These are phyloP conservation scores for Pseudomonodictys pantanalensis DNA, from an alignment of 495 filamentous ascomycete species.

Conservation along the genomic window DNA sequence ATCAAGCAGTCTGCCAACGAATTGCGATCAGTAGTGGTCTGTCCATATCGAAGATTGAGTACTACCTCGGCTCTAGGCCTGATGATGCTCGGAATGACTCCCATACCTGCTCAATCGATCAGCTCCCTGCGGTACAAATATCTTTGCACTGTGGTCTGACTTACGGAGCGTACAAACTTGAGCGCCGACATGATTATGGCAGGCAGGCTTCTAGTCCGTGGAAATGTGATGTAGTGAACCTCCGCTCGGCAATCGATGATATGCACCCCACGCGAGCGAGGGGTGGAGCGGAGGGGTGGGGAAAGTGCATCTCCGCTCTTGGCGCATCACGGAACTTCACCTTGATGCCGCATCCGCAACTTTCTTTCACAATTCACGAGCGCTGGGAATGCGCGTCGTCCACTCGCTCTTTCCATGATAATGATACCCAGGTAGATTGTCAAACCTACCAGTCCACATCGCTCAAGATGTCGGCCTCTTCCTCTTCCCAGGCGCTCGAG, in stretches of 20 bases:
- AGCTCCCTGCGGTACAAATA: neutral
- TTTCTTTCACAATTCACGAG: neutral
- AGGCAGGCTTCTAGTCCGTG: neutral
- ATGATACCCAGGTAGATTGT: slow-evolving; percentile 45
- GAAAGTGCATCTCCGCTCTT: neutral
- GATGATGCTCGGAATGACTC: slow-evolving; percentile 80
- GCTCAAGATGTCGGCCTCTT: slow-evolving; percentile 65
- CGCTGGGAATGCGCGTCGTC: slow-evolving; percentile 2
- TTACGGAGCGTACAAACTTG: slow-evolving; percentile 48
- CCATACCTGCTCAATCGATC: slow-evolving; percentile 56
- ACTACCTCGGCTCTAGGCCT: slow-evolving; percentile 83
- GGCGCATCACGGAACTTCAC: neutral
- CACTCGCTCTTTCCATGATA: neutral
- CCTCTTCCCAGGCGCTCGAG: slow-evolving; percentile 66
- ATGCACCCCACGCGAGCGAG: neutral
- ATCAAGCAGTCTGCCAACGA: slow-evolving; percentile 35
- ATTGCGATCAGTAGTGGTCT: neutral
- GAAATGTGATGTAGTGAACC: slow-evolving; percentile 8
- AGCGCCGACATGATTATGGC: slow-evolving; percentile 40
- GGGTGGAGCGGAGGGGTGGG: neutral
- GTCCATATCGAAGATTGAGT: neutral
- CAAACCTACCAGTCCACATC: slow-evolving; percentile 29
- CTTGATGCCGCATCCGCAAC: neutral
- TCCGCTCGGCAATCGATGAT: slow-evolving; percentile 18
- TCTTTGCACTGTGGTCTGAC: neutral